These are phyloP conservation scores for Nakazawaea wickerhamii DNA, from an alignment of 805 yeast genomes.

Conservation along the genomic window DNA sequence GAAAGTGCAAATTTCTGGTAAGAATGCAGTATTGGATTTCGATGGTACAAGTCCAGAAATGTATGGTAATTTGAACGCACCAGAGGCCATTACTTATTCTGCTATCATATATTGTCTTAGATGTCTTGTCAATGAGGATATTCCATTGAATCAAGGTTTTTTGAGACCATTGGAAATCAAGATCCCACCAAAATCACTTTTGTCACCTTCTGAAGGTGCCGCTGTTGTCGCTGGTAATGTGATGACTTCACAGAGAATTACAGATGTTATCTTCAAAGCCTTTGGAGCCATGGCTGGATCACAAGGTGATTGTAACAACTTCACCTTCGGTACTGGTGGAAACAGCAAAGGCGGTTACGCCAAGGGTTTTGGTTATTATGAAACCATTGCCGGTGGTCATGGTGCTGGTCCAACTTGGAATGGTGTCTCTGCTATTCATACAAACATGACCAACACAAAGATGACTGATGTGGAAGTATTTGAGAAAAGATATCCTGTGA, in stretches of 20 bases:
- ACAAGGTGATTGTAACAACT: constrained; percentile 92
- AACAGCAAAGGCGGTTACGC: constrained; percentile 43
- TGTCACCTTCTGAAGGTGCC: constrained; percentile 76
- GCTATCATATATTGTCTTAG: constrained; percentile 86
- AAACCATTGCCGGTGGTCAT: constrained; percentile 93
- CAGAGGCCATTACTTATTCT: constrained; percentile 81
- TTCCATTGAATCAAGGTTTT: constrained; percentile 94
- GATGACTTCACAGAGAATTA: constrained; percentile 88
- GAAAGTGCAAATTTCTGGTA: constrained; percentile 42
- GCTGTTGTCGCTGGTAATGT: constrained; percentile 97
- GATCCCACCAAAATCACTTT: constrained; percentile 56
- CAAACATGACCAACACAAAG: constrained; percentile 91
- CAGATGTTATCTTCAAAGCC: constrained; percentile 83
- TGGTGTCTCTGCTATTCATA: constrained; percentile 87
- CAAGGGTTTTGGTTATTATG: constrained; percentile 84
- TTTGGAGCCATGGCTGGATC: constrained; percentile 90
- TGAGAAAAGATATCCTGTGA: constrained; percentile 83
- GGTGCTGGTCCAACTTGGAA: constrained; percentile 85
- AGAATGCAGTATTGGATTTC: constrained; percentile 72
- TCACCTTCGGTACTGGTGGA: constrained; percentile 85
- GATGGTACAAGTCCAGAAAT: constrained; percentile 82
- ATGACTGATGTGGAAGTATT: constrained; percentile 89
- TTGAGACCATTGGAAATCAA: constrained; percentile 67
- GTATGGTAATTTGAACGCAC: constrained; percentile 89
- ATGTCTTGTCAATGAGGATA: constrained; percentile 77